phyloP scores from a whole-genome alignment of 768 basidiomycete genomes.

The Lactarius pseudohatsudake region DNA sequence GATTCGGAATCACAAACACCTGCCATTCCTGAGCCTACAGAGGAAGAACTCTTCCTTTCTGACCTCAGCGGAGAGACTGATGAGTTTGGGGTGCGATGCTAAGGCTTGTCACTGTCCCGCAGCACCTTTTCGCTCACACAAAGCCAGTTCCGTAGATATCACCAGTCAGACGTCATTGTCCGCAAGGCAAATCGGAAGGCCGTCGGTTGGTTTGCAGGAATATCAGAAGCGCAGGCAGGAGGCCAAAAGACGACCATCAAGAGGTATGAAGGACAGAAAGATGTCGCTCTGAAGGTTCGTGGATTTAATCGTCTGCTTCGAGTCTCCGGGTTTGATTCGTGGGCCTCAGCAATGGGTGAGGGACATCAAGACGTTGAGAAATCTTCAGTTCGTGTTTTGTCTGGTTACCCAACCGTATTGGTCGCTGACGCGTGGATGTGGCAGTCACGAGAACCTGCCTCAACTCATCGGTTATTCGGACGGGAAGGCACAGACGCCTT shows the following conservation, averaged over 20 bases:
- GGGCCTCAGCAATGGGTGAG: slow-evolving; percentile 45
- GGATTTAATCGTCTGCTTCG: background rate
- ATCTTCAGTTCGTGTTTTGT: slow-evolving; percentile 43
- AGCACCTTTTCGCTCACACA: background rate
- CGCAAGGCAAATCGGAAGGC: slow-evolving; percentile 32
- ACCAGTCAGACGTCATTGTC: slow-evolving; percentile 48
- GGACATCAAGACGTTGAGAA: slow-evolving; percentile 52
- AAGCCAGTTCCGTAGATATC: slow-evolving; percentile 48
- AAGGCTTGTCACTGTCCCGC: background rate
- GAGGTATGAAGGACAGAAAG: slow-evolving; percentile 43
- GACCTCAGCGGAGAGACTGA: slow-evolving; percentile 16
- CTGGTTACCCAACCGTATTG: background rate
- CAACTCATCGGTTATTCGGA: slow-evolving; percentile 53
- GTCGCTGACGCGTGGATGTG: background rate
- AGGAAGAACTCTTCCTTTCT: slow-evolving; percentile 28
- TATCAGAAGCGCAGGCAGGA: slow-evolving; percentile 41
- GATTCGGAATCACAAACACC: slow-evolving; percentile 1
- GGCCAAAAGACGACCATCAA: slow-evolving; percentile 45
- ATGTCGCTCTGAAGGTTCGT: slow-evolving; percentile 37
- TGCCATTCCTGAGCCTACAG: slow-evolving; percentile 3
- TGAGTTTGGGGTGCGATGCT: slow-evolving; percentile 23
- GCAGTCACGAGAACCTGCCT: slow-evolving; percentile 52
- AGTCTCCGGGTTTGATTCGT: background rate
- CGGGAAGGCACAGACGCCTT: slow-evolving; percentile 46
- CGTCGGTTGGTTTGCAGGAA: slow-evolving; percentile 50